Percentiles rank a stretch among this genome's conserved stretches.
Evolutionary conservation across 495 filamentous ascomycete species (phyloP).

Genomic region (Apiosordaria backusii): DNA sequence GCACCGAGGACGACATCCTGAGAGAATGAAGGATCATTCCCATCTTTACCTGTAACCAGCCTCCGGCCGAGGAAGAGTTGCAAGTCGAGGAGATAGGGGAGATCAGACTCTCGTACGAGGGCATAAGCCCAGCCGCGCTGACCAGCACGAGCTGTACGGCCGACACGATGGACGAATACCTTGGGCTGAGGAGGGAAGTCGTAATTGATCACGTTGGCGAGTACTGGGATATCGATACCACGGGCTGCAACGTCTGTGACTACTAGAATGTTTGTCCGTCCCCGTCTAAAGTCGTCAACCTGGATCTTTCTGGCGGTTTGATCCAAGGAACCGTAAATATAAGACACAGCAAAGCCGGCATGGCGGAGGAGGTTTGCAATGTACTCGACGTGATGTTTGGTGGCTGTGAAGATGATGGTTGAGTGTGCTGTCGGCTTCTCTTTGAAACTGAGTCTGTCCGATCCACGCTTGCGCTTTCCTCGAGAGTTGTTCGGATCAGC

Average conservation of each 20-base stretch:
- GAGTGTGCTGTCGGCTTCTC: conserved; percentile 71
- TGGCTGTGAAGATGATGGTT: conserved; percentile 90
- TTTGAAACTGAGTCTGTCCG: conserved; percentile 42
- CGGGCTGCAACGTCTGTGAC: conserved; percentile 95
- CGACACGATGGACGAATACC: conserved; percentile 93
- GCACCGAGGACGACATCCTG: conserved; percentile 77
- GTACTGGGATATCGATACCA: conserved; percentile 94
- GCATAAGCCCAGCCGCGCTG: conserved; percentile 92
- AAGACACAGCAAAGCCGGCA: conserved; percentile 82
- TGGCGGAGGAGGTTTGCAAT: conserved; percentile 66
- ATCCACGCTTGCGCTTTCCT: conserved; percentile 67
- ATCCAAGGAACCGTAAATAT: conserved; percentile 89
- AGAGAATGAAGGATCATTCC: conserved; percentile 62
- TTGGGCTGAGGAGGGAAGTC: conserved; percentile 97
- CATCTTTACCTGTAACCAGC: conserved; percentile 63
- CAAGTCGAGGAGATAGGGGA: conserved; percentile 88
- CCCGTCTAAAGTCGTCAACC: conserved; percentile 79
- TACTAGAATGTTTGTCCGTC: conserved; percentile 85
- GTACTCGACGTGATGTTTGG: conserved; percentile 98
- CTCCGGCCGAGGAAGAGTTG: conserved; percentile 87
- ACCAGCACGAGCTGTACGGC: conserved; percentile 89
- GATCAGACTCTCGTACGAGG: conserved; percentile 77
- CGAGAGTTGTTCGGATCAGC: conserved; percentile 45
- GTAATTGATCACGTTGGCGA: conserved; percentile 98
- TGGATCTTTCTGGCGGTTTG: conserved; percentile 89